Base-by-base conservation (phyloP, 768 basidiomycete genomes). In the Amanita rubescens region DNA sequence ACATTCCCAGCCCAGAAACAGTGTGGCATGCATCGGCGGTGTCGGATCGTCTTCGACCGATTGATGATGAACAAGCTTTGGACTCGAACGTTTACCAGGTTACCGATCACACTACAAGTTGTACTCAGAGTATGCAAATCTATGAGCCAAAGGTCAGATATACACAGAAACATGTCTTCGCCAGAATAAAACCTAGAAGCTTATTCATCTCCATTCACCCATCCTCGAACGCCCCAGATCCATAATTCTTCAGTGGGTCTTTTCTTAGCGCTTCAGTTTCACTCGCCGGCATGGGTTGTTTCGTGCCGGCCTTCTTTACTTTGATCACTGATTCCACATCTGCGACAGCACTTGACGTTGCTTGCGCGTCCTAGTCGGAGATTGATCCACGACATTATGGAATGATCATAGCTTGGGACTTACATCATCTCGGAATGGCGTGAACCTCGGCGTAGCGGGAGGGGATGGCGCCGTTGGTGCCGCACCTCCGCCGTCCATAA, bases 161-260 rank as follows among this genome's bases (percentile, higher is more conserved):
- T 24, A n/a, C 22, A n/a, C 6, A 19, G 37, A 50, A 39, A 25
- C n/a, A 4, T 33, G 34, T 22, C 24, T 38, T 25, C 24, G 10
- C 20, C 22, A 24, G 20, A 38, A n/a, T 19, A 11, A 22, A 38
- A 49, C 15, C 19, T 43, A 20, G 25, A 25, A 35, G 49, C 9
- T 34, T 52, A 12, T 27, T 19, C 22, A 4, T 34, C 14, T 34
- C 8, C 38, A 20, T 22, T 52, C 35, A 53, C 42, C 52, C 46
- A 37, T 58, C 59, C 49, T 58, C 54, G 12, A 34, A 54, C 37
- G n/a, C 55, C 50, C 58, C 60, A 45, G 57, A 37, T 30, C 58
- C 58, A 65, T 90, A 89, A 62, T 91, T 90, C 72, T 87, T 90
- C 64, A 91, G 68, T 1, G 89, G 89, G 63, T 90, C 85, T 59